Evolutionary conservation across 108 stramenopile species (phyloP).

Genomic region (Pseudonitzschia multiseries): DNA sequence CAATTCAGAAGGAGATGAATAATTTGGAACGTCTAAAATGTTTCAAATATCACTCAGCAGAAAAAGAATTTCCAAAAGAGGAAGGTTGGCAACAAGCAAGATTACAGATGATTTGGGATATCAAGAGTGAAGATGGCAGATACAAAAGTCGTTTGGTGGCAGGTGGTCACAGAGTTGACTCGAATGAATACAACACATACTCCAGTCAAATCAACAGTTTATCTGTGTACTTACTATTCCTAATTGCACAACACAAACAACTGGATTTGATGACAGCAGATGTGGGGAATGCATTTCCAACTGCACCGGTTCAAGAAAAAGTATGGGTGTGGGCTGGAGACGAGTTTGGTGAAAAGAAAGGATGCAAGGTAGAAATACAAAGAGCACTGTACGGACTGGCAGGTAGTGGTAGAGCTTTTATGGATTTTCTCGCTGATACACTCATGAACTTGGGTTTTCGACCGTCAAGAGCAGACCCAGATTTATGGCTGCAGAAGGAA

Average conservation of each 20-base stretch:
- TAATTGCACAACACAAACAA: constrained; percentile 21
- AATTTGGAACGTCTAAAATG: constrained; percentile 11
- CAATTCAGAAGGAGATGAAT: not conserved
- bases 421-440: constrained; percentile 4
- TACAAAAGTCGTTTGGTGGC: constrained; percentile 42
- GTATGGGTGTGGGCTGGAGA: constrained; percentile 16
- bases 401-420: constrained; percentile 11
- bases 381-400: constrained; percentile 49
- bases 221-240: not conserved
- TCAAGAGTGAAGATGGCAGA: constrained; percentile 26
- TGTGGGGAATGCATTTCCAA: constrained; percentile 36
- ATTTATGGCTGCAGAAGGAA: not conserved
- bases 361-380: constrained; percentile 30
- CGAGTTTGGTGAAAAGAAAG: constrained; percentile 31
- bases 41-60: not conserved
- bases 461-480: not conserved
- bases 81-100: not conserved
- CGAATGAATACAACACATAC: too few species aligned
- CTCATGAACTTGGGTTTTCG: not conserved
- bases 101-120: not conserved
- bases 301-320: constrained; percentile 6
- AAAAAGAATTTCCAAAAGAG: not conserved
- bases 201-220: too few species aligned
- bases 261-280: constrained; percentile 14
- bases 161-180: constrained; percentile 22